Evolutionary conservation across 352 stramenopile species (phyloP).

Genomic region (Globisporangium cederbergense): DNA sequence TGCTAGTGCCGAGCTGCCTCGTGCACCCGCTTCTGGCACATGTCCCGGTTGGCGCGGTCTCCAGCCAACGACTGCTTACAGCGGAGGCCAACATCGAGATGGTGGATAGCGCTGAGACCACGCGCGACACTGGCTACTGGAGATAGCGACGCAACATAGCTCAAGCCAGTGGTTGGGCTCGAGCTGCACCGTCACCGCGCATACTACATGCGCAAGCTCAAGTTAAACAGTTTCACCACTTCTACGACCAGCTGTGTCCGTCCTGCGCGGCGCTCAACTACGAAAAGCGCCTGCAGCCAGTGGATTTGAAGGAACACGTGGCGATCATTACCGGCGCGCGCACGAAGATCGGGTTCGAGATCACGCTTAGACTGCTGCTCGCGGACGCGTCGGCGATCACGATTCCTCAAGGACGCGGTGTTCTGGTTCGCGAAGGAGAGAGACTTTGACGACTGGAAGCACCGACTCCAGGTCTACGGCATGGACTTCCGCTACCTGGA

Average conservation of each 20-base stretch:
- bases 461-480: constrained; percentile 89
- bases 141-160: background rate
- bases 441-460: constrained; percentile 81
- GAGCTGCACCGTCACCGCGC: constrained; percentile 86
- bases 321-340: constrained; percentile 91
- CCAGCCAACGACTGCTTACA: constrained; percentile 16
- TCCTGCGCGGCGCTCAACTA: constrained; percentile 92
- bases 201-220: constrained; percentile 94
- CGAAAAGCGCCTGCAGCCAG: constrained; percentile 89
- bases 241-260: constrained; percentile 94
- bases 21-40: constrained; percentile 39
- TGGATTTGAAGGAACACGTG: constrained; percentile 71
- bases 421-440: constrained; percentile 81
- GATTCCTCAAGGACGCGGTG: constrained; percentile 93
- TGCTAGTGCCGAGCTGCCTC: background rate
- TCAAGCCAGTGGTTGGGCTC: background rate
- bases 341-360: constrained; percentile 96
- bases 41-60: constrained; percentile 51
- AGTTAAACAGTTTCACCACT: constrained; percentile 92
- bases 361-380: constrained; percentile 90
- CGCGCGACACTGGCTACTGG: background rate
- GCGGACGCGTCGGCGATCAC: constrained; percentile 84
- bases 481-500: constrained; percentile 93
- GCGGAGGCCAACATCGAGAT: constrained; percentile 9
- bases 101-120: background rate